Evolutionary conservation across 352 stramenopile species (phyloP).

Genomic region (Aphanomyces stellatus): DNA sequence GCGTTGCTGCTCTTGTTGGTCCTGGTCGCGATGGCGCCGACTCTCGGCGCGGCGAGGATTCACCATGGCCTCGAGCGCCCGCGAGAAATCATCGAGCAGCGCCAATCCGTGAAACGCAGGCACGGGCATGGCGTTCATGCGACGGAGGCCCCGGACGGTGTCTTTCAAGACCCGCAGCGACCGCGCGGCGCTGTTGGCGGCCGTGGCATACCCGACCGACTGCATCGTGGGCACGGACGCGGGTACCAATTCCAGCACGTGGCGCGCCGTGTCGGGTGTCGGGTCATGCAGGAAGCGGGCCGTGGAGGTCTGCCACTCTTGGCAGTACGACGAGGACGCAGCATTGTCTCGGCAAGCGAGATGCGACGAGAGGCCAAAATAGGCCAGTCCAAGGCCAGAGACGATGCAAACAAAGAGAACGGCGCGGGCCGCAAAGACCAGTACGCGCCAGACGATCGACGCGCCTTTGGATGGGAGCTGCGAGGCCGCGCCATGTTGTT

Average conservation of each 20-base stretch:
- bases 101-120: not conserved
- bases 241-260: not conserved
- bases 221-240: not conserved
- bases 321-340: not conserved
- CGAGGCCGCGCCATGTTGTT: not conserved
- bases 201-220: not conserved
- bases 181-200: not conserved
- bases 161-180: not conserved
- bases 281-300: not conserved
- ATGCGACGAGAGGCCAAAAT: not conserved
- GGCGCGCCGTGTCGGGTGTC: not conserved
- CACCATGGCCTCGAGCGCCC: not conserved
- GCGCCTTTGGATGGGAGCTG: not conserved
- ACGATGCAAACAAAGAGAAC: not conserved
- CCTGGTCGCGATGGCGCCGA: no score
- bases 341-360: not conserved
- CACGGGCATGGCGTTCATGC: not conserved
- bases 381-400: not conserved
- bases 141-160: not conserved
- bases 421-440: not conserved
- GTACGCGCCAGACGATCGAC: not conserved
- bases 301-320: not conserved
- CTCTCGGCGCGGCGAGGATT: not conserved
- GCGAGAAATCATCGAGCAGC: not conserved
- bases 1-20: no score